These are phyloP conservation scores for Xylariaceae sp. DNA, from an alignment of 2,329 filamentous ascomycete genomes.

Conservation along the genomic window DNA sequence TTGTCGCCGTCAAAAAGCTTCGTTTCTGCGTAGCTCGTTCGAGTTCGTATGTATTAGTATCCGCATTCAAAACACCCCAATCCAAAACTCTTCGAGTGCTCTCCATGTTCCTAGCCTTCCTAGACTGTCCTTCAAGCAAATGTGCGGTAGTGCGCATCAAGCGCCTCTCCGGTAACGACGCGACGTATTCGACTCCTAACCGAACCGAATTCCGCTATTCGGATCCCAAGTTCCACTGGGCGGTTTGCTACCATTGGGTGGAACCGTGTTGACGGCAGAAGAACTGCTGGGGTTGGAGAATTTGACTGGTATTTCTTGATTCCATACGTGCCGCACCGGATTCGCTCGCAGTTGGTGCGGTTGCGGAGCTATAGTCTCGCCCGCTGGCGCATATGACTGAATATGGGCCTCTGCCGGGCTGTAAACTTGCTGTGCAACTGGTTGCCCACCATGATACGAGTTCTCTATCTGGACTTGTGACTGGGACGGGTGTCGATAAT, in stretches of 20 bases:
- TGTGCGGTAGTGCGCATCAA: neutral
- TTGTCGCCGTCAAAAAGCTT: neutral
- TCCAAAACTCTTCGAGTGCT: no score
- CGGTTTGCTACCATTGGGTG: conserved; percentile 28
- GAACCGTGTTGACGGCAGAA: conserved; percentile 9
- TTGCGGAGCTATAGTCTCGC: conserved; percentile 48
- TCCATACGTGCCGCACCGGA: conserved; percentile 61
- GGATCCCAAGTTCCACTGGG: conserved; percentile 55
- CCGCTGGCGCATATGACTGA: conserved; percentile 51
- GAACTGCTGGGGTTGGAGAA: conserved; percentile 50
- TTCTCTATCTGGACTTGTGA: conserved; percentile 13
- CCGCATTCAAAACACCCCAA: neutral
- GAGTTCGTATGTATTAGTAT: neutral
- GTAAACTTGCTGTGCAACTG: conserved; percentile 29
- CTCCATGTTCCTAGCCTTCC: no score
- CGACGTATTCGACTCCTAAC: conserved; percentile 38
- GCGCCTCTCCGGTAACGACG: conserved; percentile 7
- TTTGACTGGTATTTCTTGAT: conserved; percentile 73
- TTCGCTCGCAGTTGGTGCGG: conserved; percentile 37
- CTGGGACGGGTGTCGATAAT: conserved; percentile 25
- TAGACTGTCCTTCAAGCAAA: neutral
- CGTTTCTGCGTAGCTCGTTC: neutral
- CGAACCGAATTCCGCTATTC: conserved; percentile 47
- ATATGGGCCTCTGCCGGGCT: conserved; percentile 47
- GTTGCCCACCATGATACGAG: conserved; percentile 11